phyloP scores from a whole-genome alignment of 805 yeast genomes.

The Cephaloascus albidus region DNA sequence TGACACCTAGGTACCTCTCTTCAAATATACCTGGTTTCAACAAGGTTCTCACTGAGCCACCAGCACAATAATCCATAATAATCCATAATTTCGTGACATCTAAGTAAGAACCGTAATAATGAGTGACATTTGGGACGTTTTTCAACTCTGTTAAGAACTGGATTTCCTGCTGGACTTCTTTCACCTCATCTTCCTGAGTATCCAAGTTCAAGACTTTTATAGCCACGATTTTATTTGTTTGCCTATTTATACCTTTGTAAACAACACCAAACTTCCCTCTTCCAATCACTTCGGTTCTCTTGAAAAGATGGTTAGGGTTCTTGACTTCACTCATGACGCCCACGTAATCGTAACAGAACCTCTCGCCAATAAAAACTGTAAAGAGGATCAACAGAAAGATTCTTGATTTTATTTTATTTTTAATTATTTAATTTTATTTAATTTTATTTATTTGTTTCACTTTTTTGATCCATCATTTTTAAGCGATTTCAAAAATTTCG shows the following conservation, averaged over 20 bases:
- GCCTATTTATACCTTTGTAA: constrained; percentile 70
- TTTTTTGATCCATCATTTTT: too few species aligned
- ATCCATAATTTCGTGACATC: constrained; percentile 94
- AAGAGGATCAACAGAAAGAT: too few species aligned
- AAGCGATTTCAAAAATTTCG: too few species aligned
- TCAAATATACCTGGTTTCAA: constrained; percentile 82
- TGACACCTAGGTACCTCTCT: constrained; percentile 75
- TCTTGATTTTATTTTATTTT: too few species aligned
- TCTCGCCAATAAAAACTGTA: too few species aligned
- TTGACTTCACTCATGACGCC: too few species aligned
- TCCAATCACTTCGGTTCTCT: constrained; percentile 86
- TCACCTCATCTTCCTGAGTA: constrained; percentile 88
- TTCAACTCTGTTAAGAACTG: constrained; percentile 77
- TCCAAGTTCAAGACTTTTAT: constrained; percentile 89
- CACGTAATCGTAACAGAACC: too few species aligned
- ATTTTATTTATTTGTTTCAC: too few species aligned
- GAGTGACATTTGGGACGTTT: constrained; percentile 85
- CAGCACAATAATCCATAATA: constrained; percentile 95
- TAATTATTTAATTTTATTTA: too few species aligned
- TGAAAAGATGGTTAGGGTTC: constrained; percentile 32
- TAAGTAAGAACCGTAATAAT: constrained; percentile 81
- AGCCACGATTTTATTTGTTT: constrained; percentile 76
- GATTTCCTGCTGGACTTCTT: constrained; percentile 89
- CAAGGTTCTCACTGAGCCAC: constrained; percentile 86
- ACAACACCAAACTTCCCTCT: constrained; percentile 97